Evolutionary conservation across 148 eudicot species (phyloP).

Genomic region (Dianthus caryophyllus): DNA sequence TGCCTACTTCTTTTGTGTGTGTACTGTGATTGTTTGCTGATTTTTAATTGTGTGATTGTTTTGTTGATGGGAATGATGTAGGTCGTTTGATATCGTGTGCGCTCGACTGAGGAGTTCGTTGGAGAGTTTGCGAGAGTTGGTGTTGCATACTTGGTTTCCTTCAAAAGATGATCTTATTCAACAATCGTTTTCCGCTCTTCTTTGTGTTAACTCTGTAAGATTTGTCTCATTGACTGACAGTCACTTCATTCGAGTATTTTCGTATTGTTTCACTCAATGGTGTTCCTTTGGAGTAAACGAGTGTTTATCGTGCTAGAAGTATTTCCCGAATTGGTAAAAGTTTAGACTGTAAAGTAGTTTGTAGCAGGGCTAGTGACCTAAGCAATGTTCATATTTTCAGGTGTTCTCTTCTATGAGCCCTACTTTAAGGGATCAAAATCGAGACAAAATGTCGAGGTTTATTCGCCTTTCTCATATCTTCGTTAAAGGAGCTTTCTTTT

Average conservation of each 20-base stretch:
- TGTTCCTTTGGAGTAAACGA: too few relatives aligned
- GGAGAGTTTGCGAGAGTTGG: slow-evolving; percentile 45
- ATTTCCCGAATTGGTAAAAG: not conserved
- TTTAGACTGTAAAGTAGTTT: not conserved
- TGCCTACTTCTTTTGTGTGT: too few relatives aligned
- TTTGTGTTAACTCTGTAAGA: slow-evolving; percentile 60
- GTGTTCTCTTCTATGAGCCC: slow-evolving; percentile 57
- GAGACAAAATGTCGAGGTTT: slow-evolving; percentile 57
- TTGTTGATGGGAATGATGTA: slow-evolving; percentile 17
- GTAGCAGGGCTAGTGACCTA: not conserved
- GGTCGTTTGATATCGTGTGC: slow-evolving; percentile 61
- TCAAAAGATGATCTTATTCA: slow-evolving; percentile 52
- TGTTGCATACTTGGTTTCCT: slow-evolving; percentile 41
- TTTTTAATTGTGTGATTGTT: not conserved
- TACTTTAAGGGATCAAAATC: slow-evolving; percentile 48
- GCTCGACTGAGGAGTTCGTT: slow-evolving; percentile 42
- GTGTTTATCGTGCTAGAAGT: not conserved
- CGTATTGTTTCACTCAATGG: not conserved
- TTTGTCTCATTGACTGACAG: not conserved
- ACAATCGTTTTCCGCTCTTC: slow-evolving; percentile 51
- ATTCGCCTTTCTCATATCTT: slow-evolving; percentile 13
- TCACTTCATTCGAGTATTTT: not conserved
- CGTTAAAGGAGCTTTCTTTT: slow-evolving; percentile 6
- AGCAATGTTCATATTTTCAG: slow-evolving; percentile 36
- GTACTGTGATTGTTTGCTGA: not conserved